A percentile compares a stretch with the other conserved stretches of the same genome.
Conservation (phyloP, 176 grass and related monocot species). For the Olyra latifolia region DNA sequence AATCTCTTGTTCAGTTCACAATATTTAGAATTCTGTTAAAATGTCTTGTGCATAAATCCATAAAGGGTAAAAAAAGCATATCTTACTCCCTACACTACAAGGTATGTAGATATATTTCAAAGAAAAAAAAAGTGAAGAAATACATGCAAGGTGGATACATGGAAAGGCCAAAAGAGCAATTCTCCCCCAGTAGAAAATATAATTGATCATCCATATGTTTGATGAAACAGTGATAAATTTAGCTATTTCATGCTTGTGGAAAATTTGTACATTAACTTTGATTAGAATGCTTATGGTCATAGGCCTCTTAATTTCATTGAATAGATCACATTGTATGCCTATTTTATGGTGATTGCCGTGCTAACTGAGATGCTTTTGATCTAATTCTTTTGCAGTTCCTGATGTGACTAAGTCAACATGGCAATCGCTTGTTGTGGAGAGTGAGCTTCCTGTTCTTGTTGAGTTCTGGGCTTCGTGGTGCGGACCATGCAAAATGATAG, state of each 20-base stretch:
- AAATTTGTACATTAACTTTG: not conserved
- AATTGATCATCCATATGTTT: not conserved
- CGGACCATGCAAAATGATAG: slow-evolving; percentile 77
- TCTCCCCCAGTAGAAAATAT: not conserved
- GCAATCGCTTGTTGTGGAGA: slow-evolving; percentile 52
- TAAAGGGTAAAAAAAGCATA: not conserved
- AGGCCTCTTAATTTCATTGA: not conserved
- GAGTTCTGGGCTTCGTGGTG: slow-evolving; percentile 90
- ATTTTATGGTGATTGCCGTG: not conserved
- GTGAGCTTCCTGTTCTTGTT: slow-evolving; percentile 64
- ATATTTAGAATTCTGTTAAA: not conserved
- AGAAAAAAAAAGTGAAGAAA: not conserved
- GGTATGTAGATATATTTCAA: not conserved
- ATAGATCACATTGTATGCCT: not conserved
- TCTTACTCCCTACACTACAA: too few relatives aligned
- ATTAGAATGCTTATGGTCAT: not conserved
- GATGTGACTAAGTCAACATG: slow-evolving; percentile 65
- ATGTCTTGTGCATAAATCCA: not conserved
- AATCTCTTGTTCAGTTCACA: not conserved
- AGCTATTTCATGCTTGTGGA: not conserved
- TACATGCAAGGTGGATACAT: not conserved
- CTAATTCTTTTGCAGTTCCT: slow-evolving; percentile 45
- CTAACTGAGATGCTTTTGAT: not conserved
- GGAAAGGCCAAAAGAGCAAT: not conserved
- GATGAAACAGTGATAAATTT: not conserved